Evolutionary conservation across 2,329 filamentous ascomycete species (phyloP).

Genomic region (Dothiorella sarmentorum): DNA sequence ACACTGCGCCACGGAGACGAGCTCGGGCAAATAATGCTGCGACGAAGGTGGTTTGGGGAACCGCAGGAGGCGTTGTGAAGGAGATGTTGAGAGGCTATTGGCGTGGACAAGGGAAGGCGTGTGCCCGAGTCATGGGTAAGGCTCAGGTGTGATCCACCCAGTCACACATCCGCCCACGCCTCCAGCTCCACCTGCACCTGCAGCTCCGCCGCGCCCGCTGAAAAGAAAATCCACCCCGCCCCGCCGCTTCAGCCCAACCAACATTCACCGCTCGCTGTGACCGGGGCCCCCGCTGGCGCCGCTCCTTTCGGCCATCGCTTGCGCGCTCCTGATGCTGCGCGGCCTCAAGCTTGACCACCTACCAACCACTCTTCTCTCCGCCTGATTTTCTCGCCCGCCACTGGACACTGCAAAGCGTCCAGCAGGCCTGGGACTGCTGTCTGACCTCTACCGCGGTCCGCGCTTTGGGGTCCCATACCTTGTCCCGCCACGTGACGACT

Average conservation of each 20-base stretch:
- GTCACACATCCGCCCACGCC: no score
- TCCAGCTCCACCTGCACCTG: neutral
- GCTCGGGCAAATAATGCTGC: neutral
- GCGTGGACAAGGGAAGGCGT: neutral
- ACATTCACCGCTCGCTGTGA: neutral
- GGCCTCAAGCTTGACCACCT: neutral
- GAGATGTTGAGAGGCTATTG: no score
- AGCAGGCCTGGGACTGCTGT: neutral
- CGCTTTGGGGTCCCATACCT: neutral
- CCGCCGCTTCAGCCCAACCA: neutral
- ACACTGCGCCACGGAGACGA: neutral
- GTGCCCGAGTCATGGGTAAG: neutral
- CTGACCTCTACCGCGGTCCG: neutral
- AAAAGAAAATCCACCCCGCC: constrained; percentile 3
- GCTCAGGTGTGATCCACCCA: no score
- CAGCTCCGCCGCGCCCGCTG: neutral
- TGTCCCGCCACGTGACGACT: constrained; percentile 21
- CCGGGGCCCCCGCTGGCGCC: neutral
- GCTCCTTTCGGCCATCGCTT: constrained; percentile 9
- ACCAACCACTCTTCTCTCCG: neutral
- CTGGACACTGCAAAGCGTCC: neutral
- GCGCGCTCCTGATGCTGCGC: constrained; percentile 13
- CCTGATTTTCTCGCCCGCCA: neutral
- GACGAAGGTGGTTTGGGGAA: neutral
- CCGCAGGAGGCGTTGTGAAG: neutral